Evolutionary conservation across 2,329 filamentous ascomycete genomes (phyloP), one percentile per base, ranked within the genome.

Genomic region (Trichoderma breve): DNA sequence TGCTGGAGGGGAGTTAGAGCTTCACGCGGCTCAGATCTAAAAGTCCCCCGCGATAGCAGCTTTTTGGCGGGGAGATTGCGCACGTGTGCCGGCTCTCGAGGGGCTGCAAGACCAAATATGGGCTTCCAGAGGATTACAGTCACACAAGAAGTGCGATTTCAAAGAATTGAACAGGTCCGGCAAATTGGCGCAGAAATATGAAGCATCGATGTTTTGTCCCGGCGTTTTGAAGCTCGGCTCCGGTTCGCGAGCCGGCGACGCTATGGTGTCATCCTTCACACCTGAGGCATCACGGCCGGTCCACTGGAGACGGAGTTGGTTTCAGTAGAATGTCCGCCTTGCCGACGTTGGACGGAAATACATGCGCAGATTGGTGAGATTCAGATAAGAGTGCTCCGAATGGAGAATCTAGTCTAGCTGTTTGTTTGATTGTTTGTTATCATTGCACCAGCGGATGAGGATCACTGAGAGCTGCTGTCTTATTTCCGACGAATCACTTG

Each of bases 181-280:
- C 60, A 55, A 64, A 72, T 65, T 72, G 34, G 26, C 64, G 57
- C 64, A 47, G 57, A 64, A 72, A 64, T 58, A 24, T 24, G 24
- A 24, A 24, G 24, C 24, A 24, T 24, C 24, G 24, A 24, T 24
- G 24, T 24, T 11, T 26, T 7, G n/a, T 58, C 51, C n/a, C 26
- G 47, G 43, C 53, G 47, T 30, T 62, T 67, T 30, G 58, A 58
- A 60, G 39, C 58, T 65, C 60, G 66, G 66, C 71, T 70, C 67
- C 67, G 65, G 62, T 67, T 70, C 67, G 66, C 53, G 67, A 72
- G 71, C 67, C 61, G 60, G 32, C 34, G 66, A 70, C 51, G 60
- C 60, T 62, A 72, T 72, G 71, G 71, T 70, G 71, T 72, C 71
- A 72, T 72, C 32, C 47, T 72, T 72, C 9, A 70, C 71, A 70